Evolutionary conservation across 2,329 filamentous ascomycete species (phyloP), one percentile per base, ranked within the genome.

Genomic region (Beauveria scarabaeidicola): DNA sequence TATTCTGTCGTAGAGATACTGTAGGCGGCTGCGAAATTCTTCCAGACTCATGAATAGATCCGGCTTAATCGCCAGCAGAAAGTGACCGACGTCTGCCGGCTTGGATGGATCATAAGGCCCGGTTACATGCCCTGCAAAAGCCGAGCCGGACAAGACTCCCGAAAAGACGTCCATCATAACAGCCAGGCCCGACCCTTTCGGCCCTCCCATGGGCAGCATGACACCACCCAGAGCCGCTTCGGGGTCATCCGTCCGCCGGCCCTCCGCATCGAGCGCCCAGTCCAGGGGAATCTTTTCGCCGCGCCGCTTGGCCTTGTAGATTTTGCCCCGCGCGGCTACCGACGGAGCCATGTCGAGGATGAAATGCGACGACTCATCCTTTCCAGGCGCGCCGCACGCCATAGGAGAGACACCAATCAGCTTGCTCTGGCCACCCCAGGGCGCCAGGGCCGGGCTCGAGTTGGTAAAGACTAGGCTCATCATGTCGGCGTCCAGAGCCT

Each of bases 161-260:
- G 88, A 91, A 68, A 94, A 93, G 2, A 95, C 87, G 68, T 94
- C 89, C 90, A 94, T 94, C 88, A 91, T 93, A 59, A 94, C 83
- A 0, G 88, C 77, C 44, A 94, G 70, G 0, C 82, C 90, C 2
- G 86, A 89, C 0, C 90, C 90, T 71, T 94, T 94, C 0, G 90
- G 89, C 0, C 90, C 90, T 2, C 89, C 89, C 87, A 94, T 91
- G 0, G 90, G 89, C 21, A 93, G 74, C 90, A 94, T 93, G 3
- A 92, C 88, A 1, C 89, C 89, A 38, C 84, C 82, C 10, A 94
- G 74, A 0, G 90, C 90, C 21, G 78, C 79, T 1, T 78, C 81
- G 0, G 90, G 89, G 65, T 94, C 88, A 59, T 88, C 82, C 0
- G 89, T 91, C n/a, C 74, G 78, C 13, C 76, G 75, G 0, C 90